Base-by-base conservation (phyloP, 2,329 filamentous ascomycete genomes). In the Moelleriella libera region DNA sequence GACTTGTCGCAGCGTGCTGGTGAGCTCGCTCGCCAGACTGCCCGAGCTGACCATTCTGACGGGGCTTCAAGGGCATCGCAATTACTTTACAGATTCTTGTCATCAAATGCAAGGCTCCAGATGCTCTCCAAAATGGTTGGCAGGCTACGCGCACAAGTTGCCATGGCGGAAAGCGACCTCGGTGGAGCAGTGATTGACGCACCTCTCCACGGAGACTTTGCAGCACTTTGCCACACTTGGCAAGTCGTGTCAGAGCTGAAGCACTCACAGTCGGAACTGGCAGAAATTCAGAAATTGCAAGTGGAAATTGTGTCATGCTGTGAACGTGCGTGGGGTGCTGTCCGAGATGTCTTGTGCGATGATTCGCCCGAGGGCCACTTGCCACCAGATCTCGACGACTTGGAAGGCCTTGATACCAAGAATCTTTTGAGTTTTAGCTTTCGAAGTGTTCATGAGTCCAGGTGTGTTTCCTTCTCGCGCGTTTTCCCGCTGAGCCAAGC, bases 391-490 rank as follows among this genome's bases (percentile, higher is more conserved):
- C 63, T 87, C n/a, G 78, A 85, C 47, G 82, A 84, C 34, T 68
- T 78, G 12, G 75, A 83, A 5, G 84, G 82, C 1, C 72, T 88
- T 2, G 82, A 85, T 46, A 88, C 88, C 0, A 97, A 96, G 59
- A 88, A 94, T 56, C 75, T 94, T 14, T 66, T 98, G 44, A 97
- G 90, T 53, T 98, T 92, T 62, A 95, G 88, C 52, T 98, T 95
- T 75, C 80, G 92, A 55, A 87, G 88, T 5, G 72, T 96, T n/a
- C 90, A 95, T 52, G 92, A 98, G 65, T 87, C 89, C 29, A 95
- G 87, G 84, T 88, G 68, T 51, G 65, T 48, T 21, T 2, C 21
- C 21, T 21, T 21, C 21, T 21, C 21, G 21, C 21, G 21, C 21
- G 21, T 21, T 21, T 21, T 21, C 21, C 21, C 21, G 21, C 21